Percentiles rank a stretch among this genome's conserved stretches.
phyloP scores from a whole-genome alignment of 2,329 filamentous ascomycete species.

The Diaporthe caulivora region DNA sequence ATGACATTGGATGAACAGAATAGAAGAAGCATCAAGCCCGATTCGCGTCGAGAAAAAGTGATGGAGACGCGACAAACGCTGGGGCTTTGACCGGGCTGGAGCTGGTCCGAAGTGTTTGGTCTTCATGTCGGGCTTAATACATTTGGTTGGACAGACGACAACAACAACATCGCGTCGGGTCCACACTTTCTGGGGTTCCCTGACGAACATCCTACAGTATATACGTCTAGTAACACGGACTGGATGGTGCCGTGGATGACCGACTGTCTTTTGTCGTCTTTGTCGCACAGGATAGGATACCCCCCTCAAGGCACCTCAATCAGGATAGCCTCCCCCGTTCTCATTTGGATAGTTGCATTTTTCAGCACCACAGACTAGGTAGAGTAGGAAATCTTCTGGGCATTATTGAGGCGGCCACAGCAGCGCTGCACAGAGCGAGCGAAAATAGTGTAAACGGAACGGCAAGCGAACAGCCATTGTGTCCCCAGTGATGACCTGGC shows the following conservation, averaged over 20 bases:
- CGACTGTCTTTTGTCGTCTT: slow-evolving; percentile 29
- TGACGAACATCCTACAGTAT: slow-evolving; percentile 24
- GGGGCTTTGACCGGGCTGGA: slow-evolving; percentile 23
- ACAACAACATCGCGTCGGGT: slow-evolving; percentile 14
- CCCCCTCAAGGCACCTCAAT: slow-evolving; percentile 28
- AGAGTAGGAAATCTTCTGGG: slow-evolving; percentile 16
- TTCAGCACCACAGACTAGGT: slow-evolving; percentile 29
- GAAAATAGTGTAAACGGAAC: slow-evolving; percentile 16
- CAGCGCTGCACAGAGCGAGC: not conserved
- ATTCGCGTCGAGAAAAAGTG: slow-evolving; percentile 22
- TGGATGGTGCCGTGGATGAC: slow-evolving; percentile 20
- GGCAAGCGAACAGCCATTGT: slow-evolving; percentile 14
- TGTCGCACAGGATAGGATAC: slow-evolving; percentile 35
- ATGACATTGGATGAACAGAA: slow-evolving; percentile 35
- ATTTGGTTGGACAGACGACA: slow-evolving; percentile 9
- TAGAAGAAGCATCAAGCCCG: slow-evolving; percentile 31
- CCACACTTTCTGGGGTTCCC: slow-evolving; percentile 3
- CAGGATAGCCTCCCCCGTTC: slow-evolving; percentile 3
- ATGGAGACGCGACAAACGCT: slow-evolving; percentile 14
- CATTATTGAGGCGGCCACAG: not conserved
- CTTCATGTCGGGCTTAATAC: slow-evolving; percentile 27
- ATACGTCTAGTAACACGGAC: slow-evolving; percentile 16
- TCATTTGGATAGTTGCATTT: slow-evolving; percentile 31
- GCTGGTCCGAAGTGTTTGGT: slow-evolving; percentile 27
- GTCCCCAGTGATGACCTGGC: not conserved